Conservation (phyloP, 306 rosid species). For the Begonia masoniana region DNA sequence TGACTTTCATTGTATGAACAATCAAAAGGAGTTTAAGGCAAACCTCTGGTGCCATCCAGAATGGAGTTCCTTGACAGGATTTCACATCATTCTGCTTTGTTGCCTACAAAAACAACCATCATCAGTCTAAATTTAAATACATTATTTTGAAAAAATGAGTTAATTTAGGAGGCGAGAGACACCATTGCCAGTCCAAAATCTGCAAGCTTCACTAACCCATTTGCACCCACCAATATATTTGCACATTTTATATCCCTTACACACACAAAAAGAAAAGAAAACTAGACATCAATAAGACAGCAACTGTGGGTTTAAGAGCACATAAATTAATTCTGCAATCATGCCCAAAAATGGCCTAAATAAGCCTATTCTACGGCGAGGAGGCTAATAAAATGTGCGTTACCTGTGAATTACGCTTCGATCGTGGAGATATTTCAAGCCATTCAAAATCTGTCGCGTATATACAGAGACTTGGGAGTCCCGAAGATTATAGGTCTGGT, state of each 20-base stretch:
- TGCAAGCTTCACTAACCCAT: conserved; percentile 92
- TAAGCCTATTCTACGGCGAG: too few species aligned
- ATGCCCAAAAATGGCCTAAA: too few species aligned
- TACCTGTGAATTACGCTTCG: conserved; percentile 84
- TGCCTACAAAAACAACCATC: conserved; percentile 30
- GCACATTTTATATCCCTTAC: conserved; percentile 98
- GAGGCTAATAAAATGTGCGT: conserved; percentile 1
- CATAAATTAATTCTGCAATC: too few species aligned
- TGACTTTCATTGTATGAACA: neutral
- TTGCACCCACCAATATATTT: conserved; percentile 81
- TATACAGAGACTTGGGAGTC: conserved; percentile 83
- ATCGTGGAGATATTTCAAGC: conserved; percentile 93
- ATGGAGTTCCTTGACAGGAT: conserved; percentile 76
- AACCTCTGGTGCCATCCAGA: conserved; percentile 99
- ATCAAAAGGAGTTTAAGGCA: conserved; percentile 21
- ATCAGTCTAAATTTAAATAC: conserved; percentile 3
- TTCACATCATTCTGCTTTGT: conserved; percentile 62
- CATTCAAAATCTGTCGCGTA: conserved; percentile 77
- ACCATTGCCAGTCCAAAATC: conserved; percentile 99
- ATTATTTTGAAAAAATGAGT: neutral
- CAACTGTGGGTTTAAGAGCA: too few species aligned
- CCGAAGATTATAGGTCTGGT: conserved; percentile 39
- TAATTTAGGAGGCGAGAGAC: conserved; percentile 7
- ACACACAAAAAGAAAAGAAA: too few species aligned
- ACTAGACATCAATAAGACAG: too few species aligned